Percentiles rank a stretch among this genome's conserved stretches.
phyloP scores from a whole-genome alignment of 129 eudicot species.

The Tagetes patula region DNA sequence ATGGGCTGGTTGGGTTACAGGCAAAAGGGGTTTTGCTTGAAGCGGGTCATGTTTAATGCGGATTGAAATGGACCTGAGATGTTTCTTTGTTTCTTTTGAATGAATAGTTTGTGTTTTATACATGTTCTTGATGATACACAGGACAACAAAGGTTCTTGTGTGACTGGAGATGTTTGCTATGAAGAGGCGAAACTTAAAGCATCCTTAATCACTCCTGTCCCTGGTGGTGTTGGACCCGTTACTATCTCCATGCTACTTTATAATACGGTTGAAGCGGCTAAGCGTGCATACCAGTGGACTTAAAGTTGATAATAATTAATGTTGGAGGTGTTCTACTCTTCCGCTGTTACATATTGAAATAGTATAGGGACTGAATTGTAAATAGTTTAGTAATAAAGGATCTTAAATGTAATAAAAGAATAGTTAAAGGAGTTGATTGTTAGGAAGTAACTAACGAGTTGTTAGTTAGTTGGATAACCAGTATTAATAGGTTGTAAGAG shows the following conservation, averaged over 20 bases:
- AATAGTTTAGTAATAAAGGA: no score
- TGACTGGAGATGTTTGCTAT: constrained; percentile 59
- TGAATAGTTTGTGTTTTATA: neutral
- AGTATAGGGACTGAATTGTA: no score
- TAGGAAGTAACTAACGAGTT: no score
- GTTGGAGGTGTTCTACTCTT: neutral
- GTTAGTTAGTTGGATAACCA: no score
- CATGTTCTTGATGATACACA: constrained; percentile 25
- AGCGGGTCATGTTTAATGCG: neutral
- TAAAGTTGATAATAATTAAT: constrained; percentile 15
- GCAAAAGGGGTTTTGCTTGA: neutral
- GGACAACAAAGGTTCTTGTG: constrained; percentile 32
- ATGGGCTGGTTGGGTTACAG: neutral
- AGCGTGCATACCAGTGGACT: constrained; percentile 37
- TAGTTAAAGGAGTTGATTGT: no score
- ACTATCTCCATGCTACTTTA: constrained; percentile 67
- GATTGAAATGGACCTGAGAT: neutral
- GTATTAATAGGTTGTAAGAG: no score
- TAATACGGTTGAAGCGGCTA: constrained; percentile 60
- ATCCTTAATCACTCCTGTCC: constrained; percentile 63
- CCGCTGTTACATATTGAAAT: no score
- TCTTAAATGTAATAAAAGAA: no score
- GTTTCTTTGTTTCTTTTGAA: neutral
- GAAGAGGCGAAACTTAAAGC: constrained; percentile 53
- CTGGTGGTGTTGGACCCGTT: constrained; percentile 73